These are phyloP conservation scores for Tripidium arundinaceum DNA, from an alignment of 202 grass and related monocot genomes.

Conservation along the genomic window DNA sequence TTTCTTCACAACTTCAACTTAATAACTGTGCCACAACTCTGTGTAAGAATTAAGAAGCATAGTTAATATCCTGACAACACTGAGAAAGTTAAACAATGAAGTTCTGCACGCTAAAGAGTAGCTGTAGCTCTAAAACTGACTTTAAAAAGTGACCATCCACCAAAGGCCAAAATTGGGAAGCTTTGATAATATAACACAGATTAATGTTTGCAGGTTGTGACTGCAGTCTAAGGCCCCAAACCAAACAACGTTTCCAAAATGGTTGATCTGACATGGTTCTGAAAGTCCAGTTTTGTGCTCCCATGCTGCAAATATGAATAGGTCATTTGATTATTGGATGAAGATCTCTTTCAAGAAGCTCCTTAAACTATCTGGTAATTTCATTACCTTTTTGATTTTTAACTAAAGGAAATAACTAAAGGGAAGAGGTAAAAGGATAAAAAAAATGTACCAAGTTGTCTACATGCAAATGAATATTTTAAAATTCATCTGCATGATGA, in stretches of 20 bases:
- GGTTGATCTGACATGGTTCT: slow-evolving; percentile 47
- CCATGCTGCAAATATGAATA: slow-evolving; percentile 40
- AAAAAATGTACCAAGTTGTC: not conserved
- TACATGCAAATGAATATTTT: slow-evolving; percentile 23
- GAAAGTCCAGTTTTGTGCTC: slow-evolving; percentile 38
- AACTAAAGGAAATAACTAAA: slow-evolving; percentile 28
- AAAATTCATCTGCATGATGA: not conserved
- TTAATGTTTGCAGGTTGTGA: slow-evolving; percentile 91
- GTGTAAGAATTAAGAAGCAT: not conserved
- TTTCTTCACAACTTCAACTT: not conserved
- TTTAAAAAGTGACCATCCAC: slow-evolving; percentile 18
- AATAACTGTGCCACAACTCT: slow-evolving; percentile 3
- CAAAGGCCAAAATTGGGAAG: slow-evolving; percentile 24
- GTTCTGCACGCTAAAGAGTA: not conserved
- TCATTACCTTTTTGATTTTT: slow-evolving; percentile 27
- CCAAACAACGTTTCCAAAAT: slow-evolving; percentile 51
- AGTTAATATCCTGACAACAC: not conserved
- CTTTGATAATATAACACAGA: slow-evolving; percentile 57
- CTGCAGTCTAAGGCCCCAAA: slow-evolving; percentile 77
- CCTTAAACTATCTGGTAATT: slow-evolving; percentile 63
- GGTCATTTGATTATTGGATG: slow-evolving; percentile 62
- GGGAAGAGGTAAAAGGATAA: not conserved
- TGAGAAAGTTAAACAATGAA: not conserved
- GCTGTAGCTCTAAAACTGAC: slow-evolving; percentile 22
- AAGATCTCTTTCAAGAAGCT: slow-evolving; percentile 66